Evolutionary conservation across 1,284 basidiomycete species (phyloP).

Genomic region (Cryptococcus hybrid): DNA sequence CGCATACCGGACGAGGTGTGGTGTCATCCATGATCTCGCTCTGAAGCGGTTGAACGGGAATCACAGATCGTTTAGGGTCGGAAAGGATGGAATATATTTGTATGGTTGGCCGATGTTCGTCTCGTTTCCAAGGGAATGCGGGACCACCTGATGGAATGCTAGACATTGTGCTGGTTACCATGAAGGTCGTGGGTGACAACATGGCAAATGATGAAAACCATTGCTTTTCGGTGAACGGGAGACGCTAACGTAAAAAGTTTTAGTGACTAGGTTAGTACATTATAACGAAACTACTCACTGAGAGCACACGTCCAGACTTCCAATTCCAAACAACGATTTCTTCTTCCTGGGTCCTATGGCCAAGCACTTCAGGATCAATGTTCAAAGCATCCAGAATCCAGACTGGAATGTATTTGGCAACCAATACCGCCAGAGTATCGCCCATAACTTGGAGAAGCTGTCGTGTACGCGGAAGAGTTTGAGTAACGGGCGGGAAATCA

Average conservation of each 20-base stretch:
- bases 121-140: conserved; percentile 9
- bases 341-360: conserved; percentile 29
- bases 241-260: conserved; percentile 5
- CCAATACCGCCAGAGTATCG: conserved; percentile 43
- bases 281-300: neutral
- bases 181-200: conserved; percentile 31
- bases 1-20: conserved; percentile 28
- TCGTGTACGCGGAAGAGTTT: conserved; percentile 24
- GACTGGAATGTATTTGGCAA: conserved; percentile 27
- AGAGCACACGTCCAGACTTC: conserved; percentile 45
- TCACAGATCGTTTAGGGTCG: conserved; percentile 19
- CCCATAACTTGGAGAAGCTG: conserved; percentile 49
- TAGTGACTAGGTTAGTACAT: too few relatives aligned
- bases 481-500: conserved; percentile 31
- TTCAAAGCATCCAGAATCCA: conserved; percentile 35
- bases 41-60: conserved; percentile 29
- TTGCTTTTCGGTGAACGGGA: conserved; percentile 25
- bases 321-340: conserved; percentile 49
- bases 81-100: conserved; percentile 37
- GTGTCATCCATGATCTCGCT: conserved; percentile 31
- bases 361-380: conserved; percentile 13
- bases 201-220: conserved; percentile 37
- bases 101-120: conserved; percentile 35
- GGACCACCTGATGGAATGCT: conserved; percentile 23
- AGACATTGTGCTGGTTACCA: conserved; percentile 28